Evolutionary conservation across 176 grass and related monocot genomes (phyloP), one percentile per base, ranked within the genome.

Genomic region (Aegilops bicornis): DNA sequence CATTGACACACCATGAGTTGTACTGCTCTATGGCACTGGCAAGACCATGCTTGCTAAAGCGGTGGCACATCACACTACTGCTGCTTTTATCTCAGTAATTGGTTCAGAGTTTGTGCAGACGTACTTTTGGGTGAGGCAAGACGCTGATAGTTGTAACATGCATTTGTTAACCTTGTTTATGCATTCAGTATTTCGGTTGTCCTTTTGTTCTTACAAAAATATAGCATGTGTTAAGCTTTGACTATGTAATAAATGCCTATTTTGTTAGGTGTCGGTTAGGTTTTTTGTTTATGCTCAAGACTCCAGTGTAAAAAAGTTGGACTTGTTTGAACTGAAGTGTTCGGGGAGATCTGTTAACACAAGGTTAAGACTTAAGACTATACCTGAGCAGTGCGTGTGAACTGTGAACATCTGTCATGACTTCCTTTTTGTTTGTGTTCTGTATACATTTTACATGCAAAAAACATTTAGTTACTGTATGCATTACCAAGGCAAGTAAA

Each of bases 41-140:
- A 98, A 98, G 85, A 95, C 93, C 8, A 98, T 98, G 93, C 95
- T 98, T 88, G 95, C 95, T 29, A 95, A 95, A 80, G 95, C 93
- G 47, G 95, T 95, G 64, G 93, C 93, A 8, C 82, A 98, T 79
- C 95, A 98, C 84, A 98, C 93, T 14, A 98, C 93, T 54, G 95
- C 93, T 43, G 85, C 95, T 83, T 27, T 27, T 27, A 27, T 98
- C 64, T 4, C 27, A 27, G 27, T 27, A 27, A 27, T 27, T 27
- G 27, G 27, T 27, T 27, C 27, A 27, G 95, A 98, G 73, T 98
- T 98, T 80, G 93, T 98, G 42, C 93, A 95, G 77, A 98, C 92
- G 86, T 98, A 98, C 81, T 27, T 27, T 87, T 98, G 85, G 89
- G 95, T 52, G 95, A 98, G 97, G 97, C 94, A 86, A 78, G 82